A percentile compares a stretch with the other conserved stretches of the same genome.
phyloP scores from a whole-genome alignment of 306 rosid species.

The Oxytropis ochrocephala region DNA sequence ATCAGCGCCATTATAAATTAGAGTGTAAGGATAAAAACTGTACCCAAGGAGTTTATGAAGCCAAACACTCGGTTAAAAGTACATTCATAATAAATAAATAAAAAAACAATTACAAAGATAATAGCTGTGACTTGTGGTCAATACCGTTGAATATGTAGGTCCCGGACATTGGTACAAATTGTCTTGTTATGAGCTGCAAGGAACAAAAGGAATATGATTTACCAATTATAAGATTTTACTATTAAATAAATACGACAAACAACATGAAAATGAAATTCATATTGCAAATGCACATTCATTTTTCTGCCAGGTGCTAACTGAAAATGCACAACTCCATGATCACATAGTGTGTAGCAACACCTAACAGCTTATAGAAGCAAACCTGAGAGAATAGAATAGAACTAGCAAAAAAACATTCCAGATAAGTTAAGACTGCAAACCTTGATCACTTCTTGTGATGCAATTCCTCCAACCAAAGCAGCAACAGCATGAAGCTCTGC shows the following conservation, averaged over 20 bases:
- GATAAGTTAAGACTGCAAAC: slow-evolving; percentile 31
- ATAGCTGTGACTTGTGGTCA: slow-evolving; percentile 83
- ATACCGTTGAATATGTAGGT: slow-evolving; percentile 90
- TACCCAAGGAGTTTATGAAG: not conserved
- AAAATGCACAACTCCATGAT: not conserved
- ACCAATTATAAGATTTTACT: not conserved
- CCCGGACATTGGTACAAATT: slow-evolving; percentile 88
- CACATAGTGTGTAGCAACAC: not conserved
- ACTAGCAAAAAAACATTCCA: not conserved
- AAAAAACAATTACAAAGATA: slow-evolving; percentile 40
- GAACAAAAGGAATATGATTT: not conserved
- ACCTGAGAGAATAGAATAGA: not conserved
- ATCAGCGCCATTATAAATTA: not conserved
- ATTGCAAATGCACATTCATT: not conserved
- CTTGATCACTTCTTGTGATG: slow-evolving; percentile 97
- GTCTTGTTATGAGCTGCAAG: slow-evolving; percentile 83
- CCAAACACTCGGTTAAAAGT: slow-evolving; percentile 9
- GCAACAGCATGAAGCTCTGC: slow-evolving; percentile 91
- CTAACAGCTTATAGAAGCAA: not conserved
- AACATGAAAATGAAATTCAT: not conserved
- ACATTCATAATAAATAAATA: not conserved
- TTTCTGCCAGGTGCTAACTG: not conserved
- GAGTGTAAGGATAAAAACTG: not conserved
- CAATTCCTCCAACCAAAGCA: slow-evolving; percentile 93
- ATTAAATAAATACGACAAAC: not conserved